phyloP scores from a whole-genome alignment of 306 rosid species.

The Prunus dulcis region DNA sequence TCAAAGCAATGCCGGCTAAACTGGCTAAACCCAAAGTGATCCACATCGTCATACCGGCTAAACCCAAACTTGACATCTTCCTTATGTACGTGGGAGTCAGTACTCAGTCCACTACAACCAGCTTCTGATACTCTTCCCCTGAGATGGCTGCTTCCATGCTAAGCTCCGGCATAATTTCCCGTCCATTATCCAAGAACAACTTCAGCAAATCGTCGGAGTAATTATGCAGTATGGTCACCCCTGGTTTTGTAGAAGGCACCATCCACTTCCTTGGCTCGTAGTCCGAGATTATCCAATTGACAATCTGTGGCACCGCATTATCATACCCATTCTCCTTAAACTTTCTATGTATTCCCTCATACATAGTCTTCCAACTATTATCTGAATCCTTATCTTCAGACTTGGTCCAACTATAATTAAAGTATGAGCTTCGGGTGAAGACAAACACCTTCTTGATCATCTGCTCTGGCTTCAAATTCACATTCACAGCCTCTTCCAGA shows the following conservation, averaged over 20 bases:
- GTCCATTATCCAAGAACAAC: slow-evolving; percentile 40
- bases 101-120: slow-evolving; percentile 33
- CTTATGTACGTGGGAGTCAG: too few relatives aligned
- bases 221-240: slow-evolving; percentile 51
- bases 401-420: too few relatives aligned
- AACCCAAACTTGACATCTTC: too few relatives aligned
- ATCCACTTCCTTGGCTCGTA: slow-evolving; percentile 15
- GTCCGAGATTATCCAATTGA: neutral
- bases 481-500: slow-evolving; percentile 45
- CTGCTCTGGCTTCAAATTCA: slow-evolving; percentile 40
- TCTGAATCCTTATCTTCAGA: too few relatives aligned
- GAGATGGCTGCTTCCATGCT: slow-evolving; percentile 48
- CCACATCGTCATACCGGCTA: too few relatives aligned
- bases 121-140: slow-evolving; percentile 40
- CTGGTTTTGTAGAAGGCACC: slow-evolving; percentile 22
- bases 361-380: too few relatives aligned
- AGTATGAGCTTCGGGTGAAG: slow-evolving; percentile 15
- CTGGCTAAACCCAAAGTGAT: too few relatives aligned
- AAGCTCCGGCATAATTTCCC: slow-evolving; percentile 20
- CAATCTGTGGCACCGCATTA: neutral
- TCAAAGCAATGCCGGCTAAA: too few relatives aligned
- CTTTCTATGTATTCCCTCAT: neutral
- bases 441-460: slow-evolving; percentile 61
- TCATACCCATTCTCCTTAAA: neutral
- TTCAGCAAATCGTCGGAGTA: slow-evolving; percentile 54